A percentile compares a stretch with the other conserved stretches of the same genome.
phyloP scores from a whole-genome alignment of 306 rosid species.

The Citrullus amarus region DNA sequence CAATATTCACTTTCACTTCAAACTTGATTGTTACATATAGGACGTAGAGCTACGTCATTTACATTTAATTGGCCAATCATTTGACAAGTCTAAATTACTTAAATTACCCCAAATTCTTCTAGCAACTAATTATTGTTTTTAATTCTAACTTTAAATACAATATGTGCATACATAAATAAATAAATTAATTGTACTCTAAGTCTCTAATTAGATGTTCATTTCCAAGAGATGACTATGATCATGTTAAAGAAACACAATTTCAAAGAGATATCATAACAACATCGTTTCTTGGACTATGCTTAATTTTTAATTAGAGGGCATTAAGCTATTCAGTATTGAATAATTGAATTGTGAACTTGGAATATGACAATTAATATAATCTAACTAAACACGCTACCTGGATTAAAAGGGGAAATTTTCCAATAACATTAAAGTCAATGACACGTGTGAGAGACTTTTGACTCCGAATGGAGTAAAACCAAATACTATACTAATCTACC shows the following conservation, averaged over 20 bases:
- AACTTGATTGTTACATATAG: no score
- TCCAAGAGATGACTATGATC: background rate
- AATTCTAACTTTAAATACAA: background rate
- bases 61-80: no score
- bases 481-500: background rate
- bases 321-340: background rate
- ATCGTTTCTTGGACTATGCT: background rate
- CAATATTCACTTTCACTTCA: no score
- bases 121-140: no score
- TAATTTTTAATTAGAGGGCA: background rate
- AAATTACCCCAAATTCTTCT: no score
- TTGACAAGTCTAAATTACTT: no score
- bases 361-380: background rate
- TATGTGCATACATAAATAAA: background rate
- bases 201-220: background rate
- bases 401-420: background rate
- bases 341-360: background rate
- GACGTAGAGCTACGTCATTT: no score
- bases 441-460: background rate
- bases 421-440: background rate
- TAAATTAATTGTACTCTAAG: no score
- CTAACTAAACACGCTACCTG: background rate
- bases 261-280: background rate
- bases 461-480: background rate
- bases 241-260: background rate